Conservation (phyloP, 306 rosid genomes). For the Crataegus laevigata region DNA sequence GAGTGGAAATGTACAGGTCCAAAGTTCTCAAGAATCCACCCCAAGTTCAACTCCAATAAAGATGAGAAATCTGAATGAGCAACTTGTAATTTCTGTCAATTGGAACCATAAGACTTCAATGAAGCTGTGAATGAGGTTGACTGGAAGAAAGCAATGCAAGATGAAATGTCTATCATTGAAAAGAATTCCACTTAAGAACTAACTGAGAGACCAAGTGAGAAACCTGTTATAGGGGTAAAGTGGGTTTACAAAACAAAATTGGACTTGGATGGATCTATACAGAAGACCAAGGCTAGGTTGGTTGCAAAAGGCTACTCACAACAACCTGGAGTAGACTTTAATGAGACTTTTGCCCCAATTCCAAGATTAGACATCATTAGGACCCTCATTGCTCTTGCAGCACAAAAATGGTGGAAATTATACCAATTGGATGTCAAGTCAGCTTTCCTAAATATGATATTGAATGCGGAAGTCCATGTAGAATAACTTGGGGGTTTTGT, state of each 20-base stretch:
- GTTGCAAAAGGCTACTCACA: not conserved
- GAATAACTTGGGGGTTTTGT: too few species aligned
- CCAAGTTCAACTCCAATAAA: too few species aligned
- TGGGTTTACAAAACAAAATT: not conserved
- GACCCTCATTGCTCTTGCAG: too few species aligned
- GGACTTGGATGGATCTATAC: not conserved
- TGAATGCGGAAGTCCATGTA: not conserved
- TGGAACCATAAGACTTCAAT: not conserved
- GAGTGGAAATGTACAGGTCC: too few species aligned
- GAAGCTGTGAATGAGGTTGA: not conserved
- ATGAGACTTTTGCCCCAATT: not conserved
- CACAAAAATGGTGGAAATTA: not conserved
- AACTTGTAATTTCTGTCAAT: not conserved
- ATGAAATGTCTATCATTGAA: too few species aligned
- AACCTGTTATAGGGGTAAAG: not conserved
- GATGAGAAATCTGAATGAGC: too few species aligned
- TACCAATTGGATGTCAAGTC: not conserved
- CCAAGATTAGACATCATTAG: too few species aligned
- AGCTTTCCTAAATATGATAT: too few species aligned
- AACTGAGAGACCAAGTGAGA: not conserved
- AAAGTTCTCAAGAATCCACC: not conserved
- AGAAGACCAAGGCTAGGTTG: not conserved
- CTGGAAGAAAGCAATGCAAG: not conserved
- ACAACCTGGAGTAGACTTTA: not conserved
- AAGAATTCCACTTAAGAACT: not conserved